A percentile compares a stretch with the other conserved stretches of the same genome.
Conservation (phyloP, 306 rosid species). For the Sindora glabra region DNA sequence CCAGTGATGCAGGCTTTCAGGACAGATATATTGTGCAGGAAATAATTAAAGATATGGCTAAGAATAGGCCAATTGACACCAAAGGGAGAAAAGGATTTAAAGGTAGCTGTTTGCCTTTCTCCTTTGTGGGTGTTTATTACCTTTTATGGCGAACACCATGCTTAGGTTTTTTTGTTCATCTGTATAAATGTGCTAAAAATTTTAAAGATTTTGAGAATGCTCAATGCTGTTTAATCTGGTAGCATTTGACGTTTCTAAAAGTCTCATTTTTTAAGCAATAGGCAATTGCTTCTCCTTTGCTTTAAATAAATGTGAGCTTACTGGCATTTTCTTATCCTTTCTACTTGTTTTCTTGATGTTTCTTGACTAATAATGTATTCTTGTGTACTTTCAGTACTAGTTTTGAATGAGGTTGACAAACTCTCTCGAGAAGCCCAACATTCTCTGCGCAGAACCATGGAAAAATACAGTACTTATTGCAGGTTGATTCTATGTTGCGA, state of each 20-base stretch:
- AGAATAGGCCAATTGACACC: slow-evolving; percentile 73
- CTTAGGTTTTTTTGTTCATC: too few relatives aligned
- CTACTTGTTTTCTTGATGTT: not conserved
- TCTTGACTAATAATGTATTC: slow-evolving; percentile 18
- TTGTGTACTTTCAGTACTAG: slow-evolving; percentile 50
- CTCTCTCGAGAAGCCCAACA: slow-evolving; percentile 94
- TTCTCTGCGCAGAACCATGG: slow-evolving; percentile 95
- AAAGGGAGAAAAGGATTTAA: slow-evolving; percentile 82
- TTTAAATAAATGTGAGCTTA: not conserved
- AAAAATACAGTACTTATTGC: slow-evolving; percentile 86
- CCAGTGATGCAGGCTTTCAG: slow-evolving; percentile 95
- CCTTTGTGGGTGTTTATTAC: not conserved
- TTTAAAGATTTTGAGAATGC: too few relatives aligned
- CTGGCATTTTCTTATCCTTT: not conserved
- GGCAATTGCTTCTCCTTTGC: not conserved
- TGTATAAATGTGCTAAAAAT: too few relatives aligned
- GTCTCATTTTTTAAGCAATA: not conserved
- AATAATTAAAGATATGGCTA: slow-evolving; percentile 91
- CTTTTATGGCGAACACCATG: too few relatives aligned
- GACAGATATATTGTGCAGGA: slow-evolving; percentile 92
- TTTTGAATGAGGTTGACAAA: slow-evolving; percentile 89
- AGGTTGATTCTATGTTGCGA: slow-evolving; percentile 85
- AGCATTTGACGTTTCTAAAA: not conserved
- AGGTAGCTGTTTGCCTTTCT: slow-evolving; percentile 31
- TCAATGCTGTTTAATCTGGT: not conserved